A percentile compares a stretch with the other conserved stretches of the same genome.
Conservation (phyloP, 2,329 filamentous ascomycete species). For the Colletotrichum shisoi region DNA sequence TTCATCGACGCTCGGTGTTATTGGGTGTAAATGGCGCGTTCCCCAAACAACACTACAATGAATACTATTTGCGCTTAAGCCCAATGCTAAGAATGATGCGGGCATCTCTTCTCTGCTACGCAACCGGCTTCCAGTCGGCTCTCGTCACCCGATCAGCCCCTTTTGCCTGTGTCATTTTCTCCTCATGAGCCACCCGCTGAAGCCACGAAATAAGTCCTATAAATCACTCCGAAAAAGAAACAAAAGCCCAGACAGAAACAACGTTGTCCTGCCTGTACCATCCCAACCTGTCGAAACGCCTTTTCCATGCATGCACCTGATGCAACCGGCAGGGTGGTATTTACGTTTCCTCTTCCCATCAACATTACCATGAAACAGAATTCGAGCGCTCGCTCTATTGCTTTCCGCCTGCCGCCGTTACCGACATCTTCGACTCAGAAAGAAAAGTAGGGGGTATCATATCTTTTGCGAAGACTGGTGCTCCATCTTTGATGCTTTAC, state of each 20-base stretch:
- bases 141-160: background rate
- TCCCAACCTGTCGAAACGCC: conserved; percentile 28
- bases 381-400: conserved; percentile 19
- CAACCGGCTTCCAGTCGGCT: background rate
- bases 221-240: conserved; percentile 10
- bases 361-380: conserved; percentile 19
- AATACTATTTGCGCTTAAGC: conserved; percentile 20
- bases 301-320: conserved; percentile 39
- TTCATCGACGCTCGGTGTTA: conserved; percentile 10
- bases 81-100: conserved; percentile 1
- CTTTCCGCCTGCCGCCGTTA: conserved; percentile 9
- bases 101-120: conserved; percentile 2
- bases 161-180: conserved; percentile 1
- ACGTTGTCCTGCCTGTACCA: conserved; percentile 8
- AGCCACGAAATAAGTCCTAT: conserved; percentile 7
- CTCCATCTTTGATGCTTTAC: conserved; percentile 46
- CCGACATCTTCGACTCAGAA: conserved; percentile 1
- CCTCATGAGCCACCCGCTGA: conserved; percentile 4
- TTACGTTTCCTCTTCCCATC: conserved; percentile 20
- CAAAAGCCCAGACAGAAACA: conserved; percentile 15
- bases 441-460: conserved; percentile 14
- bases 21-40: background rate
- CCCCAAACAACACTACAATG: conserved; percentile 21
- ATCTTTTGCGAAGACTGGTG: background rate
- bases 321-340: conserved; percentile 36